Base-by-base conservation (phyloP, 2,329 filamentous ascomycete genomes). In the Nemania diffusa region DNA sequence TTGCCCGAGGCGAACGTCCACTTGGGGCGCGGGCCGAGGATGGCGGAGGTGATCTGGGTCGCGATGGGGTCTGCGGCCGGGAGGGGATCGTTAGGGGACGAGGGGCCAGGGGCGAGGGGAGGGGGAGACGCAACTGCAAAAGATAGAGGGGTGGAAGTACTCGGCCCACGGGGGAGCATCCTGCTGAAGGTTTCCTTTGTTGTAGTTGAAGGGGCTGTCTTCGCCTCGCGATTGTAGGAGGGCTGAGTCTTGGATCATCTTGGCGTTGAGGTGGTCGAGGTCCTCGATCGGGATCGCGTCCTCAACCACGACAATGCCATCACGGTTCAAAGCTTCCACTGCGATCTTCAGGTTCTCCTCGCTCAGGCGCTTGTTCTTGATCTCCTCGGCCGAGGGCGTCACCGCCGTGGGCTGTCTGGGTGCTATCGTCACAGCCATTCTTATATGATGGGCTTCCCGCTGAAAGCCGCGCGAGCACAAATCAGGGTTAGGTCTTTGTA, bases 161-260 rank as follows among this genome's bases (percentile, higher is more conserved):
- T 85, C 76, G 0, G 78, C 76, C 0, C 84, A 82, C 1, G 86
- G 82, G 0, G 85, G 86, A 0, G 88, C 81, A 71, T 89, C 87
- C 73, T 90, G 88, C 69, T 90, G 87, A 26, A 89, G 79, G 68
- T 89, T 90, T 3, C 85, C 86, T 55, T 83, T 84, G 73, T 90
- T 89, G 74, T 90, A 90, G 72, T 90, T 90, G 79, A 85, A 90
- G 0, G 86, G 86, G 0, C 84, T 83, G n/a, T 86, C 80, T 15
- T 88, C 83, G 1, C 86, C 86, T 29, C 80, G 78, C 0, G 78
- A 79, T 62, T 86, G 84, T 1, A 90, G 78, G 2, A 76, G 72
- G 1, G 79, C 79, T 1, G 88, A 87, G 73, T 91, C 88, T 56
- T 84, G 40, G 0, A 87, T 81, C 88, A 91, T 91, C 71, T 84